Percentiles rank a stretch among this genome's conserved stretches.
Conservation (phyloP, 2,329 filamentous ascomycete genomes). For the Fusarium sp. region DNA sequence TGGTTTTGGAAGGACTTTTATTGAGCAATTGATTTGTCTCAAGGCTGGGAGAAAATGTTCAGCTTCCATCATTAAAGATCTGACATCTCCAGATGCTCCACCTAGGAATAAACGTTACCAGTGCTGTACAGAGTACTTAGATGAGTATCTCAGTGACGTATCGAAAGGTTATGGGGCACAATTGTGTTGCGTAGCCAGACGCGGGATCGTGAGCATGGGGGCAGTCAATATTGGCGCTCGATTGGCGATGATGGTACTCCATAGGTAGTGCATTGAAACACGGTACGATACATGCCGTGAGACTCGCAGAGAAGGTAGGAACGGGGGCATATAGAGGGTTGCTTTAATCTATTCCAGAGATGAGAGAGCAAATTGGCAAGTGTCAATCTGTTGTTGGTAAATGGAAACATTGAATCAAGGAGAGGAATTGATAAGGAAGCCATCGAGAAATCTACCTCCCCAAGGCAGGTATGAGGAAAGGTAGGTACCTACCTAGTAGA, state of each 20-base stretch:
- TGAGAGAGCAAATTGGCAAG: neutral
- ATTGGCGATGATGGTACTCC: conserved; percentile 15
- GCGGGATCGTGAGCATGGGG: conserved; percentile 4
- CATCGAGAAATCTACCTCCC: neutral
- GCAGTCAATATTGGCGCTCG: conserved; percentile 8
- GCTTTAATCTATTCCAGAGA: neutral
- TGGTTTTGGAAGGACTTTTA: neutral
- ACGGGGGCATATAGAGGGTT: neutral
- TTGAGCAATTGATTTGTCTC: neutral
- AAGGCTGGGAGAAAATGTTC: neutral
- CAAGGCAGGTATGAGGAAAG: neutral
- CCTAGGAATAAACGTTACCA: neutral
- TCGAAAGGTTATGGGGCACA: neutral
- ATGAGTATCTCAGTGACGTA: neutral
- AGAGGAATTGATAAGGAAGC: neutral
- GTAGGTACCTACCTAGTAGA: no score
- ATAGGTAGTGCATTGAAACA: conserved; percentile 31
- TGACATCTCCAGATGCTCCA: neutral
- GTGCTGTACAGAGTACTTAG: neutral
- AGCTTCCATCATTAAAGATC: neutral
- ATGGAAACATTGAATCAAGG: neutral
- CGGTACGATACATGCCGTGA: conserved; percentile 23
- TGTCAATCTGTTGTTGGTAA: neutral
- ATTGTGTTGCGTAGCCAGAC: neutral
- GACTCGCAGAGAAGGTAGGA: conserved; percentile 13